Conservation (phyloP, 179 eudicot genomes). For the Monotropa hypopitys region DNA sequence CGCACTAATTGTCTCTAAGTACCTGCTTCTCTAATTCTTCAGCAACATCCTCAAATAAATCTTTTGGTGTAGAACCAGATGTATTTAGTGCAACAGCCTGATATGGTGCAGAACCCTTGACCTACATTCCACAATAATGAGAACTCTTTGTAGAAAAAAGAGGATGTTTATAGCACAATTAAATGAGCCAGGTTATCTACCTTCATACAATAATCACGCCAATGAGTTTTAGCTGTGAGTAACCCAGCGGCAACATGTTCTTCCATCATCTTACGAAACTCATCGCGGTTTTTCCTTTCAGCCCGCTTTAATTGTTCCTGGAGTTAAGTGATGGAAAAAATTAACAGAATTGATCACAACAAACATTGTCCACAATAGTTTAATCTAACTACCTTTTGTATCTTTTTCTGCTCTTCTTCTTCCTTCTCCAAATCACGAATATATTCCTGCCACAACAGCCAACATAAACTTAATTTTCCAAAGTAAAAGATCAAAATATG, state of each 20-base stretch:
- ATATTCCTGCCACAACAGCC: slow-evolving; percentile 54
- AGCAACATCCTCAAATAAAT: slow-evolving; percentile 69
- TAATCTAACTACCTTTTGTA: slow-evolving; percentile 44
- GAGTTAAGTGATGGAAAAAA: slow-evolving; percentile 6
- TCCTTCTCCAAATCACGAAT: slow-evolving; percentile 89
- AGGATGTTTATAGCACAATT: not conserved
- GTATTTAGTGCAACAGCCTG: slow-evolving; percentile 72
- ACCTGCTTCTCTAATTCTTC: slow-evolving; percentile 93
- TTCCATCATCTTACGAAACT: slow-evolving; percentile 79
- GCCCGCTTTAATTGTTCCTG: slow-evolving; percentile 71
- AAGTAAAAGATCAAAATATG: not conserved
- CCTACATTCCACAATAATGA: slow-evolving; percentile 28
- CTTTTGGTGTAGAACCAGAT: slow-evolving; percentile 92
- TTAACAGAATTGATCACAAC: slow-evolving; percentile 1
- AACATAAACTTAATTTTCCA: slow-evolving; percentile 10
- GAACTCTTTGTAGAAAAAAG: not conserved
- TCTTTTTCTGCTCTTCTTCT: slow-evolving; percentile 82
- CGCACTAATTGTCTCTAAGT: not conserved
- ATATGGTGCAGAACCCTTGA: slow-evolving; percentile 63
- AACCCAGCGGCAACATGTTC: slow-evolving; percentile 54
- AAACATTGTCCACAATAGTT: not conserved
- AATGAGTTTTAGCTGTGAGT: slow-evolving; percentile 70
- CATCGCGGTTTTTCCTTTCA: slow-evolving; percentile 90
- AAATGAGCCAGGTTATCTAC: slow-evolving; percentile 20
- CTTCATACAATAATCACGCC: slow-evolving; percentile 82